Evolutionary conservation across 495 filamentous ascomycete genomes (phyloP).

Genomic region (Penicillium chermesinum): DNA sequence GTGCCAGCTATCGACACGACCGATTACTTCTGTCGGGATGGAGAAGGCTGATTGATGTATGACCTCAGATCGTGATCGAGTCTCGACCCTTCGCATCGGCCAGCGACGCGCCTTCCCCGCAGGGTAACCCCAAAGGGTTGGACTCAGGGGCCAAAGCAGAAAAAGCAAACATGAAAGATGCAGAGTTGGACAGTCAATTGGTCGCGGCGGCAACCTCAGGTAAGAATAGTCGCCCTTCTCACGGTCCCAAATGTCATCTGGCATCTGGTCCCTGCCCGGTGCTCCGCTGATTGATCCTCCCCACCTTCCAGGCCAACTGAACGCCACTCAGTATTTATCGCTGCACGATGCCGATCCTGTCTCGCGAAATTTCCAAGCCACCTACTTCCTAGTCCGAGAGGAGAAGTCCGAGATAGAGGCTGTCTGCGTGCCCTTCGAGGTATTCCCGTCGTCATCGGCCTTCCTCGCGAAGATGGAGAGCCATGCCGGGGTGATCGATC

Average conservation of each 20-base stretch:
- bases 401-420: conserved; percentile 1
- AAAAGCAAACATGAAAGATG: neutral
- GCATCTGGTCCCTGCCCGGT: neutral
- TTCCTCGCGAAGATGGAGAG: conserved; percentile 15
- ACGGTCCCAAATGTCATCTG: neutral
- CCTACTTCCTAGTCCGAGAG: conserved; percentile 17
- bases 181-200: neutral
- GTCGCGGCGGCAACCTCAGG: neutral
- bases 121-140: neutral
- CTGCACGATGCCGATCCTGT: neutral
- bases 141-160: neutral
- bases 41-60: neutral
- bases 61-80: neutral
- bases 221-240: neutral
- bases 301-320: neutral
- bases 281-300: neutral
- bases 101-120: neutral
- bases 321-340: neutral
- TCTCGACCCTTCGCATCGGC: neutral
- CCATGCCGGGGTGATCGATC: neutral
- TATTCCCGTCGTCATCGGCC: conserved; percentile 1
- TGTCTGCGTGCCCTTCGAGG: conserved; percentile 15
- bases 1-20: no score
- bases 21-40: no score
- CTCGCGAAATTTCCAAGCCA: neutral